Evolutionary conservation across 495 filamentous ascomycete genomes (phyloP), one percentile per base, ranked within the genome.

Genomic region (Penicillium herquei): DNA sequence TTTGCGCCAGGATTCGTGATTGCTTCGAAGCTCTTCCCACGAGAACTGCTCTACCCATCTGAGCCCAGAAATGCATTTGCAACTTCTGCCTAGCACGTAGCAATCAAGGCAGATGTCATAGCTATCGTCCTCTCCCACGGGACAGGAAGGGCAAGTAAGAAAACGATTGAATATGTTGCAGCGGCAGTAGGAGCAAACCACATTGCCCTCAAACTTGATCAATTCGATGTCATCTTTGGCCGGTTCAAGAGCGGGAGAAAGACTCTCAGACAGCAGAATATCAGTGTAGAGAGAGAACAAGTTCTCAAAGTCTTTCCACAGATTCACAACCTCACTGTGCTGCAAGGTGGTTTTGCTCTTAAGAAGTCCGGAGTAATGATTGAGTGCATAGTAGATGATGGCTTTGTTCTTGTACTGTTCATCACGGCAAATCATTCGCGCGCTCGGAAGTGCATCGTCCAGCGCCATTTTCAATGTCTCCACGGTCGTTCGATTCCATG

Each of bases 331-430:
- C 48, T 86, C 82, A 1, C 73, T 63, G n/a, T 82, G 65, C 33
- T 67, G 63, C 0, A 61, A 61, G 13, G 70, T 66, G 18, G 78
- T 67, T 32, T 81, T 49, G 4, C 14, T 18, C n/a, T 54, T 62
- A 10, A 97, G 79, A 41, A 89, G 72, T 3, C 72, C 70, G 34
- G 85, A 87, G 57, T 96, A 97, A 51, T 88, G 88, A 1, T 85
- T 74, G 9, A 97, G 77, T 0, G 91, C 87, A 67, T 84, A 94
- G 65, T 87, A 96, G 30, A 97, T 80, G 55, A 98, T 97, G 14
- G 92, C 89, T 64, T 96, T 96, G 75, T 93, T 96, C 68, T 98
- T 98, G 77, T 98, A 98, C 67, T 96, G 91, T 63, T 98, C 94
- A 57, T 98, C 94, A n/a, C 94, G 91, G 66, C 94, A 97, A 31